Percentiles rank a stretch among this genome's conserved stretches.
phyloP scores from a whole-genome alignment of 1,284 basidiomycete genomes.

The Moniliella sp. region DNA sequence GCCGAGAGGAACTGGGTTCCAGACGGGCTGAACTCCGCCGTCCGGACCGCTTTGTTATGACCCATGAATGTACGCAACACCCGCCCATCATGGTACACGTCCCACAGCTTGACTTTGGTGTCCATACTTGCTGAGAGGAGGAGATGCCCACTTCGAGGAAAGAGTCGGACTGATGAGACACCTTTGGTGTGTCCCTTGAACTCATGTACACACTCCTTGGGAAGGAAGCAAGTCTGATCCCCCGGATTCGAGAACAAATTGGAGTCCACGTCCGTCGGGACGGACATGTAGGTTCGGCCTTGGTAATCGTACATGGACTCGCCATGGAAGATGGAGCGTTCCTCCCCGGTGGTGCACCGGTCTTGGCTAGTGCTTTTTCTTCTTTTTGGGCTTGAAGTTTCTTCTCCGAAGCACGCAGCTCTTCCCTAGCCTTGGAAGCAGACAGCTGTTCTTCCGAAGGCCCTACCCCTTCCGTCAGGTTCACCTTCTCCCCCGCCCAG shows the following conservation, averaged over 20 bases:
- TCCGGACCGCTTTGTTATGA: conserved; percentile 85
- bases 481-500: conserved; percentile 59
- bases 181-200: conserved; percentile 95
- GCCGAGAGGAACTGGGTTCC: conserved; percentile 75
- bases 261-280: conserved; percentile 48
- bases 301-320: conserved; percentile 86
- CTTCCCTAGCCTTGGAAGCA: conserved; percentile 46
- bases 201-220: conserved; percentile 83
- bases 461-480: conserved; percentile 20
- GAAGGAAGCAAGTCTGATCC: conserved; percentile 73
- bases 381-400: conserved; percentile 40
- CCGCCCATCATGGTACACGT: conserved; percentile 85
- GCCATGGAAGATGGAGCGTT: conserved; percentile 74
- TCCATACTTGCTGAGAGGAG: conserved; percentile 88
- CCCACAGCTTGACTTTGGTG: conserved; percentile 98
- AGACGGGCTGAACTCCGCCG: conserved; percentile 78
- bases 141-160: conserved; percentile 78
- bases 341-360: conserved; percentile 52
- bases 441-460: conserved; percentile 44
- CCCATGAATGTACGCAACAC: conserved; percentile 92
- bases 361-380: conserved; percentile 52
- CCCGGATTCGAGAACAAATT: conserved; percentile 56
- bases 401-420: conserved; percentile 41
- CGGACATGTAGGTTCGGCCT: conserved; percentile 89
- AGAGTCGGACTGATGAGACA: conserved; percentile 72